phyloP scores from a whole-genome alignment of 2,329 filamentous ascomycete species.

The Neobulgaria alba region DNA sequence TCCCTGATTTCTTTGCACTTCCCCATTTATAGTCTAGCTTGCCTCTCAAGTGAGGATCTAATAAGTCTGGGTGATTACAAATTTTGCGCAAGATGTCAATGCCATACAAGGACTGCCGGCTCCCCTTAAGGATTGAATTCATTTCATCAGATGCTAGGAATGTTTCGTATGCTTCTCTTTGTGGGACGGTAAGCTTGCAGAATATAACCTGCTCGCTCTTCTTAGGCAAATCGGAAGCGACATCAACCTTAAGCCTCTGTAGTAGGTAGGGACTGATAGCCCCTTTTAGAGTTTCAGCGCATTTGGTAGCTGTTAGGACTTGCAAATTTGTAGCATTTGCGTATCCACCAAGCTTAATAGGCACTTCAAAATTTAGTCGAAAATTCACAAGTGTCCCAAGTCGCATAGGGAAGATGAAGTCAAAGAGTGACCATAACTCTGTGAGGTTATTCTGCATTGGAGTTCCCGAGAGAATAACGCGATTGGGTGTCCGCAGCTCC shows the following conservation, averaged over 20 bases:
- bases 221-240: conserved; percentile 85
- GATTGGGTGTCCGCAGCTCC: conserved; percentile 79
- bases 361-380: conserved; percentile 83
- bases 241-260: conserved; percentile 87
- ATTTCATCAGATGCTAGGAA: conserved; percentile 82
- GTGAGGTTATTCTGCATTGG: conserved; percentile 96
- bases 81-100: conserved; percentile 92
- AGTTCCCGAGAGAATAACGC: conserved; percentile 89
- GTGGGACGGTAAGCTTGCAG: conserved; percentile 77
- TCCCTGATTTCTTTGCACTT: conserved; percentile 70
- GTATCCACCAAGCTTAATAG: conserved; percentile 88
- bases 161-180: conserved; percentile 70
- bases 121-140: conserved; percentile 67
- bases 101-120: conserved; percentile 74
- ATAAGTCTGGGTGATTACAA: conserved; percentile 91
- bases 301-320: conserved; percentile 89
- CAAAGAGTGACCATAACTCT: conserved; percentile 94
- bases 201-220: conserved; percentile 96
- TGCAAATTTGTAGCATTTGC: conserved; percentile 91
- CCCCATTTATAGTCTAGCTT: conserved; percentile 71
- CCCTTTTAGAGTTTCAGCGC: conserved; percentile 87
- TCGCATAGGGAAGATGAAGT: conserved; percentile 95
- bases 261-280: conserved; percentile 89
- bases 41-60: conserved; percentile 48
- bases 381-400: conserved; percentile 88